These are phyloP conservation scores for Suillus spraguei DNA, from an alignment of 768 basidiomycete genomes.

Conservation along the genomic window DNA sequence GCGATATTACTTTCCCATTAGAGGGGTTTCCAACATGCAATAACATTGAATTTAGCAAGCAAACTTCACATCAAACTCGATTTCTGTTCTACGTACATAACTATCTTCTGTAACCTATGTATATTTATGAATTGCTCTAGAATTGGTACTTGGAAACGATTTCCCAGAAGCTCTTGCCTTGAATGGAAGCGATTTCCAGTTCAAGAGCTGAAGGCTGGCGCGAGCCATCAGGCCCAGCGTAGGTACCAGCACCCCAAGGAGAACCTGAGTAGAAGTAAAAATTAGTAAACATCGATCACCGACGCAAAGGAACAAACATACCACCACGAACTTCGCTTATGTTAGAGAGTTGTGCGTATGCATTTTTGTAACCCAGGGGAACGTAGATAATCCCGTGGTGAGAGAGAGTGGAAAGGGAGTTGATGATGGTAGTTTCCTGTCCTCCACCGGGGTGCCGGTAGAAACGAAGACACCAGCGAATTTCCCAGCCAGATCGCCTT, in stretches of 20 bases:
- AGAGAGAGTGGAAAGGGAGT: conserved; percentile 54
- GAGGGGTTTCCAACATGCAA: not conserved
- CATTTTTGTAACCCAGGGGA: conserved; percentile 67
- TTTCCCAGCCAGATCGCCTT: conserved; percentile 70
- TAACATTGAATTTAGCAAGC: not conserved
- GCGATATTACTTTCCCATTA: not conserved
- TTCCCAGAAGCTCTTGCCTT: conserved; percentile 57
- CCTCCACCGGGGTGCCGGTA: conserved; percentile 74
- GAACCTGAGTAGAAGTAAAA: conserved; percentile 47
- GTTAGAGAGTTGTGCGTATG: conserved; percentile 45
- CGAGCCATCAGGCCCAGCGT: conserved; percentile 46
- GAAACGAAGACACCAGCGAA: conserved; percentile 76
- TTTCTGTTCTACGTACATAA: not conserved
- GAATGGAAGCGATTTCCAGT: conserved; percentile 49
- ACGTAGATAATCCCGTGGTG: conserved; percentile 79
- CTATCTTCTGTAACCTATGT: not conserved
- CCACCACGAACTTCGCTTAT: conserved; percentile 59
- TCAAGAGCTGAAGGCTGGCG: conserved; percentile 55
- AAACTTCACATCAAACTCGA: not conserved
- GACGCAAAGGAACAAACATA: conserved; percentile 31
- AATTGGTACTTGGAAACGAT: conserved; percentile 43
- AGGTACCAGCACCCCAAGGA: conserved; percentile 77
- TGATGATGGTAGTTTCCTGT: conserved; percentile 65
- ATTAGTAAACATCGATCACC: conserved; percentile 5
- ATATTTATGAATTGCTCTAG: not conserved